Evolutionary conservation across 2,329 filamentous ascomycete species (phyloP), one percentile per base, ranked within the genome.

Genomic region (Phoma sp.): DNA sequence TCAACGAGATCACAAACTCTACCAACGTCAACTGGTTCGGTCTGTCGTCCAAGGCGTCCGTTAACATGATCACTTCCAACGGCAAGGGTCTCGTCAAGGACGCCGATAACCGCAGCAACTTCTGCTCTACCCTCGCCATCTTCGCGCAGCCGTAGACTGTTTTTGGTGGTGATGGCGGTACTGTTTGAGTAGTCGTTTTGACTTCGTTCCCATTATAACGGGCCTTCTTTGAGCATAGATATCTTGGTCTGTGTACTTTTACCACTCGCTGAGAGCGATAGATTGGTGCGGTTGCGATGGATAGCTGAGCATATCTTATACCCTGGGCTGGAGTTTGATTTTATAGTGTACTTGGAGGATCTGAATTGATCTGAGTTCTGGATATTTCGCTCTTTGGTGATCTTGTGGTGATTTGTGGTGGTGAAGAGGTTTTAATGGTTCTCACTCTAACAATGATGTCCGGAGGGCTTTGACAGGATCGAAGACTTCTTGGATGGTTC

Each of bases 11-110:
- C 43, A 74, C 78, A 44, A 72, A 73, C 57, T 73, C 70, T 6
- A 73, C 66, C 48, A 76, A 80, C 51, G 69, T 82, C 63, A 74
- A 77, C 64, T 71, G 78, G 64, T 81, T 80, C 55, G 77, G 77
- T 40, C 65, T 82, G 24, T 80, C 74, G 38, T 80, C 80, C 52
- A 82, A 81, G 71, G 80, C 79, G 0, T 72, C 76, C 0, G 77
- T 81, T 60, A 80, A 80, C 64, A 82, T 82, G 80, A 74, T 82
- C 55, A 74, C 76, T 2, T 69, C 74, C 39, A 64, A 67, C 25
- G 72, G 75, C 24, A 53, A 68, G 54, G 74, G 73, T 37, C 58
- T 73, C 4, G 69, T 74, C 13, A 68, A 72, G 52, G 80, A 78
- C 46, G 65, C 65, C 25, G 78, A 81, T 62, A 82, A 82, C 63